These are phyloP conservation scores for Beauveria caledonica DNA, from an alignment of 2,329 filamentous ascomycete species.

Conservation along the genomic window DNA sequence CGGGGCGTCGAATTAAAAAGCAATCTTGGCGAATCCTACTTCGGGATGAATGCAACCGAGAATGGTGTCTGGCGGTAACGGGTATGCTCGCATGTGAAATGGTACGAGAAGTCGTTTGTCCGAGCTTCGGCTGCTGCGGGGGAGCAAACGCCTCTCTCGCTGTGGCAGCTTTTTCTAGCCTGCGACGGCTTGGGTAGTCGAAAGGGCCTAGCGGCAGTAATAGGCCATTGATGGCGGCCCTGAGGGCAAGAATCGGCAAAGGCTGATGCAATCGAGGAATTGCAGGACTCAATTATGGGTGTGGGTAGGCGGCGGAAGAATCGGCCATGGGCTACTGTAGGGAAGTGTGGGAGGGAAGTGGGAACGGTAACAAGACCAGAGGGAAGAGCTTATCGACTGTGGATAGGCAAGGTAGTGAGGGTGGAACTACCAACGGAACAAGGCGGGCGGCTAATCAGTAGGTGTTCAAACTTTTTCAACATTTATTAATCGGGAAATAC, in stretches of 20 bases:
- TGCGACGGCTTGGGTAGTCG: constrained; percentile 34
- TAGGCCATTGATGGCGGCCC: constrained; percentile 32
- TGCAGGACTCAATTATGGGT: neutral
- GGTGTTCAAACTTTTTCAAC: neutral
- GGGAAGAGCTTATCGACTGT: constrained; percentile 11
- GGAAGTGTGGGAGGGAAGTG: constrained; percentile 5
- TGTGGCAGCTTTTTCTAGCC: constrained; percentile 13
- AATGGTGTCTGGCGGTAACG: neutral
- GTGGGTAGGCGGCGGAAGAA: constrained; percentile 7
- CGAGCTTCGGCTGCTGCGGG: constrained; percentile 9
- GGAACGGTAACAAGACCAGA: constrained; percentile 16
- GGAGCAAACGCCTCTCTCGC: neutral
- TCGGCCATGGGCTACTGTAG: neutral
- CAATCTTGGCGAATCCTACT: neutral
- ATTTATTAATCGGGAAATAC: neutral
- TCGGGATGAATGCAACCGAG: neutral
- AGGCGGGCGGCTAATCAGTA: neutral
- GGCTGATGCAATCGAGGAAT: neutral
- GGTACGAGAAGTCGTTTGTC: neutral
- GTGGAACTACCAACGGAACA: constrained; percentile 4
- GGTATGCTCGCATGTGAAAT: neutral
- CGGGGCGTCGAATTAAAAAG: neutral
- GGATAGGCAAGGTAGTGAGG: neutral
- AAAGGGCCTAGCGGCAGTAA: constrained; percentile 40
- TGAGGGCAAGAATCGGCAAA: neutral